A percentile compares a stretch with the other conserved stretches of the same genome.
Evolutionary conservation across 805 yeast genomes (phyloP).

Genomic region (Wickerhamiella azymoides): DNA sequence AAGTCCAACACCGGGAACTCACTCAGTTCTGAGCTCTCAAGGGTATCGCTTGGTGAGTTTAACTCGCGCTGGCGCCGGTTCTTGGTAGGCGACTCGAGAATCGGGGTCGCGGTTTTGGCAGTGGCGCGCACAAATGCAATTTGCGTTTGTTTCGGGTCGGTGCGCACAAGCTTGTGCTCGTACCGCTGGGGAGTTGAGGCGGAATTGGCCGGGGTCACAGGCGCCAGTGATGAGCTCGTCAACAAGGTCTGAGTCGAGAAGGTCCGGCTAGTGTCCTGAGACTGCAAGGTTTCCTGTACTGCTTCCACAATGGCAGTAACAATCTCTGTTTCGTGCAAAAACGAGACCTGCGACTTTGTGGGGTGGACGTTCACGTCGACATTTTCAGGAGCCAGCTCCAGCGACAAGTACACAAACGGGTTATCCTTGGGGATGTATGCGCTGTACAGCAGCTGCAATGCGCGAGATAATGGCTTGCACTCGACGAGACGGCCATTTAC

Average conservation of each 20-base stretch:
- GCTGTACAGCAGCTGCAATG: slow-evolving; percentile 47
- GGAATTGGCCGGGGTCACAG: background rate
- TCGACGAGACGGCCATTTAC: slow-evolving; percentile 72
- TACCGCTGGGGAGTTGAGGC: slow-evolving; percentile 26
- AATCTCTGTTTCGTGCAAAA: slow-evolving; percentile 76
- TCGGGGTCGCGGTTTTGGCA: background rate
- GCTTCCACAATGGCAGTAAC: slow-evolving; percentile 41
- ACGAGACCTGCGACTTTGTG: slow-evolving; percentile 82
- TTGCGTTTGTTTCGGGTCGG: slow-evolving; percentile 51
- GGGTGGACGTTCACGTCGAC: slow-evolving; percentile 95
- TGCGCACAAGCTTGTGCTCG: slow-evolving; percentile 57
- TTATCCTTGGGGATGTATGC: slow-evolving; percentile 64
- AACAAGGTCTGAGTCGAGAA: slow-evolving; percentile 41
- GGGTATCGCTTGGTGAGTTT: background rate
- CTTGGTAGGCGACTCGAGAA: slow-evolving; percentile 1
- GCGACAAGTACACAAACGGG: slow-evolving; percentile 63
- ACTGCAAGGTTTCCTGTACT: slow-evolving; percentile 38
- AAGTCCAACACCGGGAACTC: background rate
- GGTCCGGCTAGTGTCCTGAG: slow-evolving; percentile 51
- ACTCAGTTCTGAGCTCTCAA: background rate
- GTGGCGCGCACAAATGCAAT: slow-evolving; percentile 28
- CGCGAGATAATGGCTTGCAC: slow-evolving; percentile 66
- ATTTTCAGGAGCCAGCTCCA: slow-evolving; percentile 51
- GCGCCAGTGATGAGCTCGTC: background rate
- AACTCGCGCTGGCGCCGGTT: background rate